Percentiles rank a stretch among this genome's conserved stretches.
Conservation (phyloP, 768 basidiomycete species). For the Jaapia argillacea region DNA sequence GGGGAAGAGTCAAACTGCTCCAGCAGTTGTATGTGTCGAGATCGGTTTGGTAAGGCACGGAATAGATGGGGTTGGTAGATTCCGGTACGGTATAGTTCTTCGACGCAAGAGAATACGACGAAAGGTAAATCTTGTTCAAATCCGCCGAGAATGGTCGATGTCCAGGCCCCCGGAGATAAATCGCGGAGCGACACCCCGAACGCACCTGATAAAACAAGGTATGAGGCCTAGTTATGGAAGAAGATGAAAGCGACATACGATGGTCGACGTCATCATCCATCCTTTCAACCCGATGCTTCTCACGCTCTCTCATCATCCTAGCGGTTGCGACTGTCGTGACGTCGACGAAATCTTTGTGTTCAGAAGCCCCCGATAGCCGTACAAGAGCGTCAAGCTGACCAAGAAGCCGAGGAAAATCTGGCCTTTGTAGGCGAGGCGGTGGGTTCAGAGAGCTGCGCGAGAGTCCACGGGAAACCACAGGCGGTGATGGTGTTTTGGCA, state of each 20-base stretch:
- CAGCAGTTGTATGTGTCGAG: constrained; percentile 28
- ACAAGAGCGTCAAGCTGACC: background rate
- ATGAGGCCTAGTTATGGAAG: background rate
- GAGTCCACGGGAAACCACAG: constrained; percentile 6
- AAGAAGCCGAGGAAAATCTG: no score
- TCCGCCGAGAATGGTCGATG: constrained; percentile 23
- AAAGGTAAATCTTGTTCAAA: constrained; percentile 27
- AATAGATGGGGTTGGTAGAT: constrained; percentile 33
- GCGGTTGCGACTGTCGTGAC: background rate
- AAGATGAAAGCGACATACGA: constrained; percentile 1
- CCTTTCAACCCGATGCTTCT: constrained; percentile 7
- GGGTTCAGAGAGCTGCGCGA: background rate
- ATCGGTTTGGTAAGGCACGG: constrained; percentile 30
- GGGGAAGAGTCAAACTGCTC: constrained; percentile 25
- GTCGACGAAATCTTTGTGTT: background rate
- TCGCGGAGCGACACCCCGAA: constrained; percentile 27
- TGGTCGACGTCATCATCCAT: background rate
- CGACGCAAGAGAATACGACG: constrained; percentile 30
- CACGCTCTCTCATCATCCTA: background rate
- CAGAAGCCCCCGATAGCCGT: background rate
- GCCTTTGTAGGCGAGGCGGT: background rate
- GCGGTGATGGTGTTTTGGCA: constrained; percentile 5
- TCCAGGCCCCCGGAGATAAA: constrained; percentile 21
- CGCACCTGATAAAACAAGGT: constrained; percentile 15
- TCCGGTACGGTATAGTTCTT: constrained; percentile 38